A percentile compares a stretch with the other conserved stretches of the same genome.
Evolutionary conservation across 2,329 filamentous ascomycete species (phyloP).

Genomic region (Aspergillus novoparasiticus): DNA sequence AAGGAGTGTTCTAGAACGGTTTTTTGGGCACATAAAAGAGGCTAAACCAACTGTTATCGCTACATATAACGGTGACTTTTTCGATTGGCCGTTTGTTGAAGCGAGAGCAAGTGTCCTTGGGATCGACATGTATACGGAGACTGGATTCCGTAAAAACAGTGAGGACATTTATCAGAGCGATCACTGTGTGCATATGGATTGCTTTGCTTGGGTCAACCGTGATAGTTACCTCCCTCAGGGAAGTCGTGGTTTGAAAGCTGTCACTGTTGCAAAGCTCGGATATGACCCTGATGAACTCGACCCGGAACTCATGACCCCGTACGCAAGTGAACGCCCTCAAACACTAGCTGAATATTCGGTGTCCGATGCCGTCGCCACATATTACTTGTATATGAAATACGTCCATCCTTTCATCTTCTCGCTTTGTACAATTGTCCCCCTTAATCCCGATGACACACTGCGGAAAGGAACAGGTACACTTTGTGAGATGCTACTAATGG

Average conservation of each 20-base stretch:
- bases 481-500: slow-evolving; percentile 99
- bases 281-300: slow-evolving; percentile 98
- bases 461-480: slow-evolving; percentile 96
- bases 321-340: slow-evolving; percentile 85
- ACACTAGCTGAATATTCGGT: slow-evolving; percentile 97
- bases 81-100: slow-evolving; percentile 99
- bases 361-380: slow-evolving; percentile 97
- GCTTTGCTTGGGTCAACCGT: slow-evolving; percentile 98
- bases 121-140: slow-evolving; percentile 99
- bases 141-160: slow-evolving; percentile 91
- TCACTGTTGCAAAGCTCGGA: slow-evolving; percentile 95
- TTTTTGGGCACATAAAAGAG: slow-evolving; percentile 95
- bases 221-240: slow-evolving; percentile 97
- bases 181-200: slow-evolving; percentile 98
- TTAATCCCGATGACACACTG: slow-evolving; percentile 88
- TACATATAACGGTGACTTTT: slow-evolving; percentile 99
- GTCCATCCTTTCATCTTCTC: slow-evolving; percentile 99
- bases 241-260: slow-evolving; percentile 94
- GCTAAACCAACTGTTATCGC: slow-evolving; percentile 94
- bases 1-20: slow-evolving; percentile 81
- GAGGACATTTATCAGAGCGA: slow-evolving; percentile 97
- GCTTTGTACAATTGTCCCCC: slow-evolving; percentile 90
- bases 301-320: slow-evolving; percentile 92
- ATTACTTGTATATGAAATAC: slow-evolving; percentile 99
- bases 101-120: slow-evolving; percentile 88